phyloP scores from a whole-genome alignment of 768 basidiomycete species.

The Agrocybe praecox region DNA sequence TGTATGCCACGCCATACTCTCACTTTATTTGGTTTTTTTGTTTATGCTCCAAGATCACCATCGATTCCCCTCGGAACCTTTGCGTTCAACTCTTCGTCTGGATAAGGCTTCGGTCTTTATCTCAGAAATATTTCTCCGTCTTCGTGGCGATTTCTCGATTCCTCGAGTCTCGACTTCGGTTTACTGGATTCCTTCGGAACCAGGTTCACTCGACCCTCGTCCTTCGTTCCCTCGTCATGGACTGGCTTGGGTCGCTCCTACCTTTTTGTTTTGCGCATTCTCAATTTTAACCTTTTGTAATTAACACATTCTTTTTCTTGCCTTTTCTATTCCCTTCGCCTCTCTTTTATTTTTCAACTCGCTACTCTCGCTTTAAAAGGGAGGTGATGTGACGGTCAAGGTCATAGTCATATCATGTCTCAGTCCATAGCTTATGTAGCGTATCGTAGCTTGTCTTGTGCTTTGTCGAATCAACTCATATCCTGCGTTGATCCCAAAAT shows the following conservation, averaged over 20 bases:
- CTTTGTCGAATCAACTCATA: neutral
- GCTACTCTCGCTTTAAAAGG: neutral
- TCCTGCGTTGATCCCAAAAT: neutral
- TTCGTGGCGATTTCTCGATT: no score
- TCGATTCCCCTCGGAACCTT: neutral
- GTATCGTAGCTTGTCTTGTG: neutral
- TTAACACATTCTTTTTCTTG: neutral
- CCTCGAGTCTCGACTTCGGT: neutral
- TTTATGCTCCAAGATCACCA: neutral
- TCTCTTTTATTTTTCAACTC: neutral
- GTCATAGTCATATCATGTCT: neutral
- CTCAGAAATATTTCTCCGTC: neutral
- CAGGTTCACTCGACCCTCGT: neutral
- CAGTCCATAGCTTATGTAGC: neutral
- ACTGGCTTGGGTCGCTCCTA: neutral
- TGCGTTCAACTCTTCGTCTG: neutral
- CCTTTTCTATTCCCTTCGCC: neutral
- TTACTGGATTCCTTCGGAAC: neutral
- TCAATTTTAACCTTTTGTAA: neutral
- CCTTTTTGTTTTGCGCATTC: neutral
- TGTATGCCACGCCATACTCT: no score
- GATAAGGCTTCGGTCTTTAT: conserved; percentile 2
- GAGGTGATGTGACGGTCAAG: neutral
- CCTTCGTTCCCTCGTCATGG: neutral
- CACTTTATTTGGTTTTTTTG: neutral